Evolutionary conservation across 495 filamentous ascomycete genomes (phyloP).

Genomic region (Aspergillus sparsus): DNA sequence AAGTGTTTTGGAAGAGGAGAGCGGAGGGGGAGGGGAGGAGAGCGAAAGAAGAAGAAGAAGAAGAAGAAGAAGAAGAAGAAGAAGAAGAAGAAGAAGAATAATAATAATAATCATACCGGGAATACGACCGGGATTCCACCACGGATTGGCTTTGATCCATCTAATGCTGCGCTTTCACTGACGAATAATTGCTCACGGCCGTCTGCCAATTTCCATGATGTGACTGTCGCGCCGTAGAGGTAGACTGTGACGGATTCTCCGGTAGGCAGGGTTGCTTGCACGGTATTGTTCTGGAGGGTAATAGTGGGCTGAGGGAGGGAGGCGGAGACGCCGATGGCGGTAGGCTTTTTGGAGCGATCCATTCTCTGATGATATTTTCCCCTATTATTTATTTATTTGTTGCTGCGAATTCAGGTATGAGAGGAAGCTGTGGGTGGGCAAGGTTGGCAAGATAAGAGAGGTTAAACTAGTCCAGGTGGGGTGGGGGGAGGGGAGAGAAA

Average conservation of each 20-base stretch:
- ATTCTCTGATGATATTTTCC: slow-evolving; percentile 39
- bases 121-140: slow-evolving; percentile 90
- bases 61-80: background rate
- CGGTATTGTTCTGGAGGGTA: slow-evolving; percentile 64
- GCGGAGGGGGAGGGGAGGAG: too few species aligned
- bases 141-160: slow-evolving; percentile 63
- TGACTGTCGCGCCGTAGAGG: slow-evolving; percentile 88
- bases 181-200: slow-evolving; percentile 89
- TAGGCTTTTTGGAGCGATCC: slow-evolving; percentile 80
- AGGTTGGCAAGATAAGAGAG: too few species aligned
- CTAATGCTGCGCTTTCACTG: slow-evolving; percentile 69
- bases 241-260: slow-evolving; percentile 85
- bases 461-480: too few species aligned
- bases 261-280: slow-evolving; percentile 74
- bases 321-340: slow-evolving; percentile 69
- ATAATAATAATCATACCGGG: slow-evolving; percentile 60
- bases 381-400: too few species aligned
- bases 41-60: too few species aligned
- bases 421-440: too few species aligned
- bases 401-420: too few species aligned
- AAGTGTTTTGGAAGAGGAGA: too few species aligned
- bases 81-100: slow-evolving; percentile 30
- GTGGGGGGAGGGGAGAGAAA: too few species aligned
- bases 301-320: slow-evolving; percentile 66
- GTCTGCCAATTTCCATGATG: slow-evolving; percentile 80